Percentiles rank a stretch among this genome's conserved stretches.
These are phyloP conservation scores for Chlorella variabilis DNA, from an alignment of 163 green algal genomes.

Conservation along the genomic window DNA sequence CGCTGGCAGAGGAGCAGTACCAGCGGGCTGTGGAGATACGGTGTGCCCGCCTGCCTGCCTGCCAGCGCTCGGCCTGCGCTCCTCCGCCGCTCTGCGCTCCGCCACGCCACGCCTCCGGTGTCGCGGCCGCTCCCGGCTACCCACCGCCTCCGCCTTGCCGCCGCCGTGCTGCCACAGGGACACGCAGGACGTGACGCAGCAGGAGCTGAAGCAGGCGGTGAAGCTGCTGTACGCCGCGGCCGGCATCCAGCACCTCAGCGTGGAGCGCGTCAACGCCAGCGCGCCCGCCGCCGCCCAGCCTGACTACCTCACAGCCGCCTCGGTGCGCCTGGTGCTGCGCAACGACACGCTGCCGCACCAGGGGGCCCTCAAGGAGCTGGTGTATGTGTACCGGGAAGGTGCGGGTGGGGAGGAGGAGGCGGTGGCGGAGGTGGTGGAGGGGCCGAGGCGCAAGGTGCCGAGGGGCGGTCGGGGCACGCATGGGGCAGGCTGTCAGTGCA, in stretches of 20 bases:
- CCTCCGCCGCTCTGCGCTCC: too few species aligned
- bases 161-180: conserved; percentile 33
- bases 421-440: too few species aligned
- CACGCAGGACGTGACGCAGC: not conserved
- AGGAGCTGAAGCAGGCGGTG: conserved; percentile 45
- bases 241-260: conserved; percentile 53
- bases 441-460: too few species aligned
- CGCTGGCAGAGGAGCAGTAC: conserved; percentile 51
- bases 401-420: too few species aligned
- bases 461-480: too few species aligned
- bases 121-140: too few species aligned
- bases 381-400: conserved; percentile 63
- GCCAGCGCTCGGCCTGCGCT: too few species aligned
- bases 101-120: too few species aligned
- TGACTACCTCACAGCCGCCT: not conserved
- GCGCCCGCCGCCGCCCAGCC: conserved; percentile 19
- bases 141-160: too few species aligned
- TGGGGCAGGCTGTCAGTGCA: too few species aligned
- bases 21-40: conserved; percentile 53
- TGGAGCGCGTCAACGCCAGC: not conserved
- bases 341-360: conserved; percentile 37
- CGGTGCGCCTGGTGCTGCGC: conserved; percentile 35
- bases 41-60: conserved; percentile 18
- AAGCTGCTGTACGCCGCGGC: conserved; percentile 55
- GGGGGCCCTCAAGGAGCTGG: conserved; percentile 69